These are phyloP conservation scores for Colletotrichum costaricense DNA, from an alignment of 2,329 filamentous ascomycete genomes.

Conservation along the genomic window DNA sequence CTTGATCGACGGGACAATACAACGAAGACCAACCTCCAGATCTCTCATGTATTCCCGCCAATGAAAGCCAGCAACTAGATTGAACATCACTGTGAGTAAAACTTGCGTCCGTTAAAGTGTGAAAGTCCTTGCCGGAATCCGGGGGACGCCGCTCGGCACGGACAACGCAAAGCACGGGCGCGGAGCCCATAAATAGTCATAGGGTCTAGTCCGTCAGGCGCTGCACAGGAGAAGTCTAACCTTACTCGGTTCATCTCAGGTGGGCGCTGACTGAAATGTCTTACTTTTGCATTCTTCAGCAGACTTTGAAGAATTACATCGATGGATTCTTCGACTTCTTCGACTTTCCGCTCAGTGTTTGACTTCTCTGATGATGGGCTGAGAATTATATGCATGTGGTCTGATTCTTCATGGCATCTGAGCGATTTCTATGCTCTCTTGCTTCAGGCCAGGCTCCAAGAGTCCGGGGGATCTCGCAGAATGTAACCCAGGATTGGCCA, in stretches of 20 bases:
- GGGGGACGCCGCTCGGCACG: background rate
- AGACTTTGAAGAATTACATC: background rate
- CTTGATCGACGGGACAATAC: background rate
- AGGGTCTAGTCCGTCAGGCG: background rate
- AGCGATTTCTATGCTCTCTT: conserved; percentile 6
- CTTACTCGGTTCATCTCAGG: background rate
- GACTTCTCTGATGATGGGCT: background rate
- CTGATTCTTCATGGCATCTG: conserved; percentile 3
- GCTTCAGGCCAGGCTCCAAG: conserved; percentile 9
- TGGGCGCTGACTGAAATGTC: background rate
- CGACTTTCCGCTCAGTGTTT: background rate
- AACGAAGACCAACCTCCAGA: background rate
- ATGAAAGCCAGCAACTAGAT: background rate
- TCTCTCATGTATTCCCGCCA: background rate
- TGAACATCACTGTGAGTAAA: background rate
- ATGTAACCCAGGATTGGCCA: background rate
- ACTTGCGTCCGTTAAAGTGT: background rate
- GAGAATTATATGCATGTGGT: background rate
- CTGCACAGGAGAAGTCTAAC: conserved; percentile 18
- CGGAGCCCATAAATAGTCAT: conserved; percentile 1
- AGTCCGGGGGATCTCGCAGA: background rate
- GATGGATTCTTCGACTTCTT: background rate
- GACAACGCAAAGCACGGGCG: conserved; percentile 1
- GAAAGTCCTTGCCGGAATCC: background rate
- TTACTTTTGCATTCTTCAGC: background rate